Conservation (phyloP, 169 alveolate species). For the Perkinsus olseni region DNA sequence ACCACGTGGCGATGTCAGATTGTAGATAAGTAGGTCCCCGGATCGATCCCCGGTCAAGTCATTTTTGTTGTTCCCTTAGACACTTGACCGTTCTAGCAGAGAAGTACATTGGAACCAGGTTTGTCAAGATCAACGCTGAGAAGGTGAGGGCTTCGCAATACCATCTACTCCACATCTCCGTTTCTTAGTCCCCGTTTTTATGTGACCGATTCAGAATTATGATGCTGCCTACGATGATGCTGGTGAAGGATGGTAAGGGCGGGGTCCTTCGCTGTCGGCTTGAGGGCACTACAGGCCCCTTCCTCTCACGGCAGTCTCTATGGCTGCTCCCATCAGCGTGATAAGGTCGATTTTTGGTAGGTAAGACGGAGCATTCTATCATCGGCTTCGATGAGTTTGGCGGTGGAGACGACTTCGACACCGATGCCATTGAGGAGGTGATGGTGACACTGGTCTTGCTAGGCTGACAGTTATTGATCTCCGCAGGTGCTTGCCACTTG, state of each 20-base stretch:
- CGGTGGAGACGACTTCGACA: background rate
- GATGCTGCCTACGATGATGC: background rate
- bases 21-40: conserved; percentile 27
- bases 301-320: no score
- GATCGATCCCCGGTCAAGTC: background rate
- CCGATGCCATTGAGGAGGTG: background rate
- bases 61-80: background rate
- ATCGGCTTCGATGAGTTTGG: background rate
- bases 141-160: conserved; percentile 32
- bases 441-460: no score
- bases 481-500: background rate
- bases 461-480: no score
- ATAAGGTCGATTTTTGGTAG: no score
- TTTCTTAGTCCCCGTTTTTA: background rate
- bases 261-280: background rate
- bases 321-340: no score
- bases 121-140: conserved; percentile 60
- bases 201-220: background rate
- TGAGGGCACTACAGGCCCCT: no score
- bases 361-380: background rate
- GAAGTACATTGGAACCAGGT: conserved; percentile 46
- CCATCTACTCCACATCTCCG: background rate
- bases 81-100: conserved; percentile 44
- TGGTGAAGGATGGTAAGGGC: background rate
- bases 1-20: conserved; percentile 56